Percentiles rank a stretch among this genome's conserved stretches.
These are phyloP conservation scores for Rhododendron kiyosumense DNA, from an alignment of 148 eudicot genomes.

Conservation along the genomic window DNA sequence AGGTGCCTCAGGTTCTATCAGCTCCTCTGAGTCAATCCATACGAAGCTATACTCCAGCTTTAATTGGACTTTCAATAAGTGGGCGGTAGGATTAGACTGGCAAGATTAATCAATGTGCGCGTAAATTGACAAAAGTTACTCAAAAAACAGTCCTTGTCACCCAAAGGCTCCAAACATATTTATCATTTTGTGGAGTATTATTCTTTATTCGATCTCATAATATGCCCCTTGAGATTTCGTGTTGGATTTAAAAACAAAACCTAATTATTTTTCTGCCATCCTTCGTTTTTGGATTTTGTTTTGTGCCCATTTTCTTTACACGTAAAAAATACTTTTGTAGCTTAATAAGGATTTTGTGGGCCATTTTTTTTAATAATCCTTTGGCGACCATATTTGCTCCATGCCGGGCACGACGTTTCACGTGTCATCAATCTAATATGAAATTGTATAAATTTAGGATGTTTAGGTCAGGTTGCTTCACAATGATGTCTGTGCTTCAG, in stretches of 20 bases:
- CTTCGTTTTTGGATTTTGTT: background rate
- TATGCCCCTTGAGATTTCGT: background rate
- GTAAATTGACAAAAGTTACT: too few species aligned
- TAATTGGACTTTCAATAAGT: too few species aligned
- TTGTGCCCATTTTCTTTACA: background rate
- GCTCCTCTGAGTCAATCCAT: background rate
- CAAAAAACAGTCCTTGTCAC: background rate
- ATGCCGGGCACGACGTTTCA: background rate
- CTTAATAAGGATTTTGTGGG: background rate
- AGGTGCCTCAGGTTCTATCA: background rate
- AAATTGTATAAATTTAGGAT: too few species aligned
- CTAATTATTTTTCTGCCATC: background rate
- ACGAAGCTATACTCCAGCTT: background rate
- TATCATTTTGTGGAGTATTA: background rate
- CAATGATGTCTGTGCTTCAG: too few species aligned
- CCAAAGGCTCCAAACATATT: background rate
- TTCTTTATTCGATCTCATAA: background rate
- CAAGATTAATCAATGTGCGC: too few species aligned
- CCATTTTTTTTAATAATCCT: background rate
- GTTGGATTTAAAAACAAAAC: background rate
- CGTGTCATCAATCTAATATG: background rate
- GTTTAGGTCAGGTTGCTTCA: background rate
- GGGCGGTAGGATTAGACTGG: too few species aligned
- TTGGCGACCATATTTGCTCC: background rate
- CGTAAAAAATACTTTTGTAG: too few species aligned